Evolutionary conservation across 768 basidiomycete species (phyloP), one percentile per base, ranked within the genome.

Genomic region (Rhodotorula toruloides): DNA sequence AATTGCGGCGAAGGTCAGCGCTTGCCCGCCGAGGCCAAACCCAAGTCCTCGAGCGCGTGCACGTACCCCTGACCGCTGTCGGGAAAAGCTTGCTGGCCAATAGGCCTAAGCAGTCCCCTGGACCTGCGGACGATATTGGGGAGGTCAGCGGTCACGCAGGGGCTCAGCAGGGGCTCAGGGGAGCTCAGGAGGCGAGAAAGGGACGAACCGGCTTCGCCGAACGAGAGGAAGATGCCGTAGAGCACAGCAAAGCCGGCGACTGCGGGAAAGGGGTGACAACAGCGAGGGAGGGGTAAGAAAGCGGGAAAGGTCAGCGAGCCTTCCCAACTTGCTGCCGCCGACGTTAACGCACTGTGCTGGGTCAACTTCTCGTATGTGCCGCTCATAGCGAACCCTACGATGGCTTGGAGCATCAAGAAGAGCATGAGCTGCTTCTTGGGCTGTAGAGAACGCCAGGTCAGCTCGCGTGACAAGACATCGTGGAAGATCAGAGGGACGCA

Each of bases 221-320:
- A 87, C 74, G 84, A 86, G 73, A 93, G 76, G 83, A 96, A 96
- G 54, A 96, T 84, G 21, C 92, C 93, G 73, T 96, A 94, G 13
- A 96, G 79, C 40, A 93, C 85, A 9, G 76, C 74, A 60, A 80
- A 79, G 32, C 74, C 75, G 16, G 75, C 75, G 46, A 78, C 74
- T 6, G n/a, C 29, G 53, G n/a, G 9, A 96, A 27, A 85, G 79
- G 3, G 90, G 93, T 68, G 89, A 89, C 86, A 97, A 89, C 76
- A 90, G 84, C 79, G 94, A 96, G 14, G 92, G 78, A 54, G 78
- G 58, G 52, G 74, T 43, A 29, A 44, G 27, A 21, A 27, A 19
- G 22, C 4, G 21, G 13, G 47, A 22, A 40, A 27, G 11, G 25
- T 7, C 12, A n/a, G n/a, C n/a, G n/a, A n/a, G n/a, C n/a, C n/a